Evolutionary conservation across 805 yeast species (phyloP), one percentile per base, ranked within the genome.

Genomic region (Barnettozyma salicaria): DNA sequence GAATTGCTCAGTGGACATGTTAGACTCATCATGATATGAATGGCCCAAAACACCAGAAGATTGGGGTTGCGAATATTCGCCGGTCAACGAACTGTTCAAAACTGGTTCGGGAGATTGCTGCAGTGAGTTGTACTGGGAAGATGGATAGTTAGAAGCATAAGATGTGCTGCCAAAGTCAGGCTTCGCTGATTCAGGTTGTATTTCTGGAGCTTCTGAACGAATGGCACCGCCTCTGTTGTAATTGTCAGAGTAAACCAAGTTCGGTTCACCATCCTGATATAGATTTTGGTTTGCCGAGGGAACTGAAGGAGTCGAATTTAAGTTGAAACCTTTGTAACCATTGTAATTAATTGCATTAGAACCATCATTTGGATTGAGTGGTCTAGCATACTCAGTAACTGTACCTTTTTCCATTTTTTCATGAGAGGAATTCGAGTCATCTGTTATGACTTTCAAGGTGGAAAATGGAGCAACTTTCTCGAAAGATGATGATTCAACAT

Each of bases 321-420:
- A 18, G 28, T 42, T 39, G 21, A 42, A 50, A 16, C 47, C 41
- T 29, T 45, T 42, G 30, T 41, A 43, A n/a, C 40, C 40, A 27
- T 27, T 30, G 11, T 30, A 33, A n/a, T 17, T 11, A 9, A 35
- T n/a, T 7, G 26, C 22, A 27, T 28, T 40, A 6, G 31, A 37
- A 27, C 40, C 33, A 10, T 23, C 31, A 19, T 33, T 38, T n/a
- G n/a, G n/a, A n/a, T n/a, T n/a, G 12, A 34, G 34, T 8, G 37
- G 30, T 27, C 27, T 50, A 8, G 58, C 52, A 27, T 51, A 49
- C 24, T 52, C 59, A 21, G 45, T 45, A 12, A 46, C 25, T 6
- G 55, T 43, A 7, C 44, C 50, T 18, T 51, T 49, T 24, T 52
- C 56, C n/a, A 27, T 38, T n/a, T 47, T 37, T 14, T 50, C 50